phyloP scores from a whole-genome alignment of 2,329 filamentous ascomycete genomes.

The Drechslerella stenobrocha region DNA sequence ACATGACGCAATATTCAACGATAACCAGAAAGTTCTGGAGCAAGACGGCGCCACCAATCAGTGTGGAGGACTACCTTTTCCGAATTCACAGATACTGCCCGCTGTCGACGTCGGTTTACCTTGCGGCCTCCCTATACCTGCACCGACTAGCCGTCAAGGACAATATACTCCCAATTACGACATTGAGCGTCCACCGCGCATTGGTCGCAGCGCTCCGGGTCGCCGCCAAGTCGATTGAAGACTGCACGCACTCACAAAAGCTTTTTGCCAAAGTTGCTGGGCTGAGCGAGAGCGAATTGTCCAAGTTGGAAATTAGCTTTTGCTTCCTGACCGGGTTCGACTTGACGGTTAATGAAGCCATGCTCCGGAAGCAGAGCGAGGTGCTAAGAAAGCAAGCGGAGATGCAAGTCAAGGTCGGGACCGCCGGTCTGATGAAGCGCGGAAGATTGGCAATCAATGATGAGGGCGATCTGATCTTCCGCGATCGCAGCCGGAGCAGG shows the following conservation, averaged over 20 bases:
- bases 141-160: constrained; percentile 78
- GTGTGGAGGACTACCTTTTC: constrained; percentile 78
- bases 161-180: constrained; percentile 75
- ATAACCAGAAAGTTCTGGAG: constrained; percentile 93
- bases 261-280: constrained; percentile 86
- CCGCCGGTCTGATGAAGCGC: constrained; percentile 50
- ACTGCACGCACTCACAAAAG: constrained; percentile 80
- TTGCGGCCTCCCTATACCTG: constrained; percentile 86
- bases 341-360: constrained; percentile 66
- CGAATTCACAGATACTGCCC: constrained; percentile 83
- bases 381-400: constrained; percentile 55
- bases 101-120: constrained; percentile 89
- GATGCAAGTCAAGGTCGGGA: constrained; percentile 51
- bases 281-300: constrained; percentile 78
- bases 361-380: constrained; percentile 61
- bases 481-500: constrained; percentile 43
- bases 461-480: constrained; percentile 32
- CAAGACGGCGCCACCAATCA: constrained; percentile 80
- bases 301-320: constrained; percentile 83
- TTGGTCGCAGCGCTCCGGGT: constrained; percentile 81
- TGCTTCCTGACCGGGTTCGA: constrained; percentile 86
- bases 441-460: constrained; percentile 35
- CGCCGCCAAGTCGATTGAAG: constrained; percentile 93
- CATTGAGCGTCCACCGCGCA: constrained; percentile 81
- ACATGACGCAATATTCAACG: constrained; percentile 71